Evolutionary conservation across 371 early-diverging fungal genomes (phyloP).

Genomic region (Capniomyces stellatus): DNA sequence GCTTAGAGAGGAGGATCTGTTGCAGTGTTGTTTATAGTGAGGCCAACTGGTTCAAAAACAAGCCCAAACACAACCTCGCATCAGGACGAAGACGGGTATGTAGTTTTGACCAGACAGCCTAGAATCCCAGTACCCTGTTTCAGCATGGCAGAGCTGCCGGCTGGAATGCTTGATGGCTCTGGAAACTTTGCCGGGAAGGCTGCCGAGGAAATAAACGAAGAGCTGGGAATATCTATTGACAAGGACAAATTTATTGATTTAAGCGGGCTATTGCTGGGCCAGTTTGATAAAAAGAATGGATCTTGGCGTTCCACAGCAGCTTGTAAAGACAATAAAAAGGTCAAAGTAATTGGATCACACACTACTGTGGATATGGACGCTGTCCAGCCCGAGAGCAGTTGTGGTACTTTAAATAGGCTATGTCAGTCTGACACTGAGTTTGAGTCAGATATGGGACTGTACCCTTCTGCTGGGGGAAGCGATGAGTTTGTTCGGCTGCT

Average conservation of each 20-base stretch:
- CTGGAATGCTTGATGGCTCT: conserved; percentile 70
- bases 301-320: not conserved
- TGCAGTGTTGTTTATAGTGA: conserved; percentile 44
- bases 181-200: conserved; percentile 50
- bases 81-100: conserved; percentile 26
- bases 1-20: conserved; percentile 55
- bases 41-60: conserved; percentile 14
- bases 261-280: conserved; percentile 25
- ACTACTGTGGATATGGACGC: conserved; percentile 27
- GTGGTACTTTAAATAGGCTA: too few relatives aligned
- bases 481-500: conserved; percentile 62
- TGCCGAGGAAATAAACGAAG: conserved; percentile 45
- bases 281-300: not conserved
- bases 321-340: too few relatives aligned
- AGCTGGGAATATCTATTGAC: conserved; percentile 40
- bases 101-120: conserved; percentile 55
- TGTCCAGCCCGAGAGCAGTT: conserved; percentile 4
- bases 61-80: not conserved
- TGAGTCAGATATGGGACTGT: conserved; percentile 29
- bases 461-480: conserved; percentile 63
- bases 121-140: conserved; percentile 45
- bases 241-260: conserved; percentile 39
- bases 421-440: not conserved
- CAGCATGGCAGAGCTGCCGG: conserved; percentile 53
- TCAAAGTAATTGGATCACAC: too few relatives aligned